Evolutionary conservation across 371 early-diverging fungal species (phyloP).

Genomic region (Sporodiniella umbellata): DNA sequence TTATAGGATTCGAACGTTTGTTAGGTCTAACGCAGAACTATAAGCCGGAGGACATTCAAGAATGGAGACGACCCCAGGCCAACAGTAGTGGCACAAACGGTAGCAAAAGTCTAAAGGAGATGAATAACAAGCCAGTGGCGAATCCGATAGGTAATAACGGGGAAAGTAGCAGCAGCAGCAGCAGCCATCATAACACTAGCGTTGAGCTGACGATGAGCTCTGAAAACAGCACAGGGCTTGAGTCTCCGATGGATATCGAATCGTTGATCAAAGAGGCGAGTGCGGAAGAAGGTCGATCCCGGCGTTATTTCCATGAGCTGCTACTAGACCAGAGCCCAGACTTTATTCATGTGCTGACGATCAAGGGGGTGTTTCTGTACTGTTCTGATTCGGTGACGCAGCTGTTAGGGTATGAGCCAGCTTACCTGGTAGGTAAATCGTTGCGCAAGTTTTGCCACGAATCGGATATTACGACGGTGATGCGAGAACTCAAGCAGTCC

Average conservation of each 20-base stretch:
- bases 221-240: background rate
- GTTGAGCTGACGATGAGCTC: background rate
- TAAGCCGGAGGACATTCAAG: background rate
- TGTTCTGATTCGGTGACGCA: constrained; percentile 39
- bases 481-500: constrained; percentile 58
- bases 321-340: constrained; percentile 43
- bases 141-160: too few species aligned
- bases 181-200: background rate
- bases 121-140: too few species aligned
- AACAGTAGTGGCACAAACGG: background rate
- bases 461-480: constrained; percentile 56
- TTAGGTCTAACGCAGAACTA: background rate
- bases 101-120: too few species aligned
- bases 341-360: constrained; percentile 59
- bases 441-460: constrained; percentile 63
- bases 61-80: background rate
- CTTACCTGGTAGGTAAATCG: constrained; percentile 52
- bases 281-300: constrained; percentile 25
- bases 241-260: constrained; percentile 18
- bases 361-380: constrained; percentile 64
- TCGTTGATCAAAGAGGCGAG: constrained; percentile 31
- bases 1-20: background rate
- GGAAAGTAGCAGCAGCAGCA: too few species aligned
- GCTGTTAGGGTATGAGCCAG: constrained; percentile 46
- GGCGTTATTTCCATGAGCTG: constrained; percentile 32